phyloP scores from a whole-genome alignment of 2,329 filamentous ascomycete species.

The Fusarium miscanthi region DNA sequence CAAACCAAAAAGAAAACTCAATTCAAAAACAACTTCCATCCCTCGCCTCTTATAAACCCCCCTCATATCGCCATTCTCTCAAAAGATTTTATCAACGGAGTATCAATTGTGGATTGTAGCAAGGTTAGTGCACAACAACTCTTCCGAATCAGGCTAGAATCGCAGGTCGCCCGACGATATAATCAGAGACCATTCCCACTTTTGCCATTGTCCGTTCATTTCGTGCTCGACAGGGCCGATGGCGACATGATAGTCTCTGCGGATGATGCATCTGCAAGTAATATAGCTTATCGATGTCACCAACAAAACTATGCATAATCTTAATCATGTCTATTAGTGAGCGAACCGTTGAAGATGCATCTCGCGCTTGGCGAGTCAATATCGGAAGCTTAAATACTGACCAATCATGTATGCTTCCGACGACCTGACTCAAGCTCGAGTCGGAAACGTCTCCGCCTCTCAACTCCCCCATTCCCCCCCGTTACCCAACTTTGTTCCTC shows the following conservation, averaged over 20 bases:
- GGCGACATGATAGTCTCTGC: constrained; percentile 27
- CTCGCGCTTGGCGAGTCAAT: constrained; percentile 17
- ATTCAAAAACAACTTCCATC: not conserved
- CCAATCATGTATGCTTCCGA: constrained; percentile 28
- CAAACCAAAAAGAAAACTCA: not conserved
- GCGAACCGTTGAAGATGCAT: not conserved
- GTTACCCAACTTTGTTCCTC: constrained; percentile 2
- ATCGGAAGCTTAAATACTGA: constrained; percentile 7
- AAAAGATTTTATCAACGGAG: constrained; percentile 1
- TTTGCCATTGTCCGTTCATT: constrained; percentile 15
- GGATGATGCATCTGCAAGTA: not conserved
- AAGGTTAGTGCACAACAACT: not conserved
- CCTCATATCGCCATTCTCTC: not conserved
- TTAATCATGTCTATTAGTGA: not conserved
- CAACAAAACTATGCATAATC: not conserved
- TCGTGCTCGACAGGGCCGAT: constrained; percentile 39
- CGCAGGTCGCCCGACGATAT: constrained; percentile 25
- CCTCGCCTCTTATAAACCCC: not conserved
- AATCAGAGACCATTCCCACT: constrained; percentile 16
- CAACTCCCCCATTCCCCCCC: constrained; percentile 12
- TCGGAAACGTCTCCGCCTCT: constrained; percentile 23
- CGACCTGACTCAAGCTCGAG: not conserved
- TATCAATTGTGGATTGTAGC: constrained; percentile 26
- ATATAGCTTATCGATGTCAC: not conserved
- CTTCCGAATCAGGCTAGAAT: constrained; percentile 30